Evolutionary conservation across 2,329 filamentous ascomycete genomes (phyloP), one percentile per base, ranked within the genome.

Genomic region (Ophiostoma pallidulum): DNA sequence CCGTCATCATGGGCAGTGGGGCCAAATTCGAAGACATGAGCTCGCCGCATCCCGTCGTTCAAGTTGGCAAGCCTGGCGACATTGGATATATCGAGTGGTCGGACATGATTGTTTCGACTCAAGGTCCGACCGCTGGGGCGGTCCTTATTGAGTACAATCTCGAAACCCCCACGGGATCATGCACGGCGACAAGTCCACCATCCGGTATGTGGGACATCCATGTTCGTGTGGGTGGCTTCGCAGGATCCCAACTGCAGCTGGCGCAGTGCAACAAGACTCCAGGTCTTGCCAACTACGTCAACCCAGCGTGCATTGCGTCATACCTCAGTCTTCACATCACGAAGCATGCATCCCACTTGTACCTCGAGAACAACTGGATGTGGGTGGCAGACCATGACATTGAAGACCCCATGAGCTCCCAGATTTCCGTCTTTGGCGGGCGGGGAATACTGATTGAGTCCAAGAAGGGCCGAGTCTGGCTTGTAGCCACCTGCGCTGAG

Each of bases 111-210:
- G 70, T 90, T 13, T 79, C 78, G 47, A 86, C 82, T 0, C 72
- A 77, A 48, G 85, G 84, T 1, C 65, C 80, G 22, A 72, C 80
- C 8, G 71, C 78, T 1, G 86, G 86, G 4, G 85, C 84, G 1
- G 70, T 82, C 8, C 66, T 89, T 7, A 77, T 89, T 49, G 73
- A 90, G 59, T 89, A 81, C 71, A 90, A 90, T 60, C 67, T 89
- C 14, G 72, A 70, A 42, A 70, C 70, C 14, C 56, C 64, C 4
- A 58, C 58, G 1, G 56, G 54, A 1, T 39, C 50, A 3, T 54
- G 54, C 31, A 41, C 51, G 4, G 53, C 54, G 9, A 50, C 42
- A 6, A 52, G 50, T 20, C 52, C 50, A 14, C 71, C 72, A 3
- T 67, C 67, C 4, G 79, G 76, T 13, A 72, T 83, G 62, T 90